Evolutionary conservation across 2,329 filamentous ascomycete genomes (phyloP).

Genomic region (Paracorniculantispora psalliotae): DNA sequence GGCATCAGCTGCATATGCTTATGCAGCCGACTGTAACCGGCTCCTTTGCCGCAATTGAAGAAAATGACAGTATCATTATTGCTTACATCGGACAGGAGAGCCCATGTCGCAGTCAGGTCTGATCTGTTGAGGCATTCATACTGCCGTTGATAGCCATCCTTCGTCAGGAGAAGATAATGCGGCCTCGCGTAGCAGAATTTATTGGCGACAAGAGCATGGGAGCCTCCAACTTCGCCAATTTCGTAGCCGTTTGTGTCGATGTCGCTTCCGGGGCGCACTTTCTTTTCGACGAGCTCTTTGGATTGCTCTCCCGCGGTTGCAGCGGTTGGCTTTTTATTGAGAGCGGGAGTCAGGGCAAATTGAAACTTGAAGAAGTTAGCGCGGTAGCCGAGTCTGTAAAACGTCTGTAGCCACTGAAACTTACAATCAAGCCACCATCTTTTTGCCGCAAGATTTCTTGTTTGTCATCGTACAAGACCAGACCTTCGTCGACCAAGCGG

Average conservation of each 20-base stretch:
- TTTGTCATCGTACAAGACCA: slow-evolving; percentile 14
- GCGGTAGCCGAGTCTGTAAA: no score
- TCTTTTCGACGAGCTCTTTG: background rate
- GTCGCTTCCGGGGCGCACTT: slow-evolving; percentile 32
- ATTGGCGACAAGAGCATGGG: slow-evolving; percentile 43
- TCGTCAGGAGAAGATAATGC: slow-evolving; percentile 42
- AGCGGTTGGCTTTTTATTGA: slow-evolving; percentile 14
- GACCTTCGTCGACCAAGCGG: slow-evolving; percentile 6
- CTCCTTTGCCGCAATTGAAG: slow-evolving; percentile 41
- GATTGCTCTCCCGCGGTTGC: background rate
- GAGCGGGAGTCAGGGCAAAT: slow-evolving; percentile 10
- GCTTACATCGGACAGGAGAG: slow-evolving; percentile 24
- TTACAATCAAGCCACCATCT: slow-evolving; percentile 9
- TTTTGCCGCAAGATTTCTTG: slow-evolving; percentile 8
- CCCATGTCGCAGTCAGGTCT: slow-evolving; percentile 36
- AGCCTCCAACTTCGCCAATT: slow-evolving; percentile 32
- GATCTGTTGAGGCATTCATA: slow-evolving; percentile 33
- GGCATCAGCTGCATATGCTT: slow-evolving; percentile 45
- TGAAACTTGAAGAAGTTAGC: slow-evolving; percentile 8
- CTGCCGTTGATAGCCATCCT: slow-evolving; percentile 42
- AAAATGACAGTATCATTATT: slow-evolving; percentile 33
- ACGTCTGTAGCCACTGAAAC: no score
- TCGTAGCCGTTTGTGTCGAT: slow-evolving; percentile 38
- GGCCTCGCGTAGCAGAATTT: slow-evolving; percentile 44
- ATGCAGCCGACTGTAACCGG: slow-evolving; percentile 42